phyloP scores from a whole-genome alignment of 129 eudicot genomes.

The Smallanthus sonchifolius region DNA sequence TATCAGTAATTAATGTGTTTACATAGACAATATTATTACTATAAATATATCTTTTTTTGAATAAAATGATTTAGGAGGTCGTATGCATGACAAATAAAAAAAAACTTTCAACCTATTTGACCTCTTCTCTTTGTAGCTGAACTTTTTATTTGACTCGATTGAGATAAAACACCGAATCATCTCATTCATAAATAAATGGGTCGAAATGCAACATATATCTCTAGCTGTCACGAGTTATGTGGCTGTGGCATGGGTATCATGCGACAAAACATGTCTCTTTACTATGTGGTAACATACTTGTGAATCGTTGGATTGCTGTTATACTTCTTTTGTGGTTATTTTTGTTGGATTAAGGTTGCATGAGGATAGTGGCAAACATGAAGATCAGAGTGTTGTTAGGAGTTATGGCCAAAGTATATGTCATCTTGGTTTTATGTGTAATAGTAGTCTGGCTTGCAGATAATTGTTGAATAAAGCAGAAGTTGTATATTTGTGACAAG shows the following conservation, averaged over 20 bases:
- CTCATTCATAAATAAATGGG: not conserved
- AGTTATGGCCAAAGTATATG: conserved; percentile 9
- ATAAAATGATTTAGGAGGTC: not conserved
- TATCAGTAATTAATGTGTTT: not conserved
- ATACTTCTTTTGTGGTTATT: not conserved
- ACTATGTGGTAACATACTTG: not conserved
- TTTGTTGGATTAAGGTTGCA: conserved; percentile 10
- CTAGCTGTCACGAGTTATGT: not conserved
- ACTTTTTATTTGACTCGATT: not conserved
- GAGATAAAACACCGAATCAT: not conserved
- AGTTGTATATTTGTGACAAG: not conserved
- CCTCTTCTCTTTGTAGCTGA: not conserved
- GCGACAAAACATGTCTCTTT: not conserved
- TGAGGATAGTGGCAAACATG: conserved; percentile 7
- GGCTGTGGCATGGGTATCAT: not conserved
- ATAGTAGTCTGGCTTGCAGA: conserved; percentile 15
- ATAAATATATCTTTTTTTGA: too few relatives aligned
- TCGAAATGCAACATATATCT: too few relatives aligned
- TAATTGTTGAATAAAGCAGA: conserved; percentile 4
- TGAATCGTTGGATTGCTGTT: not conserved
- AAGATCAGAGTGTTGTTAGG: conserved; percentile 12
- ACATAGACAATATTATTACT: not conserved
- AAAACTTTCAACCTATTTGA: not conserved
- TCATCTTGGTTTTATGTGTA: conserved; percentile 12
- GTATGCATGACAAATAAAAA: not conserved